These are phyloP conservation scores for Pseudogymnoascus sp. DNA, from an alignment of 2,329 filamentous ascomycete species.

Conservation along the genomic window DNA sequence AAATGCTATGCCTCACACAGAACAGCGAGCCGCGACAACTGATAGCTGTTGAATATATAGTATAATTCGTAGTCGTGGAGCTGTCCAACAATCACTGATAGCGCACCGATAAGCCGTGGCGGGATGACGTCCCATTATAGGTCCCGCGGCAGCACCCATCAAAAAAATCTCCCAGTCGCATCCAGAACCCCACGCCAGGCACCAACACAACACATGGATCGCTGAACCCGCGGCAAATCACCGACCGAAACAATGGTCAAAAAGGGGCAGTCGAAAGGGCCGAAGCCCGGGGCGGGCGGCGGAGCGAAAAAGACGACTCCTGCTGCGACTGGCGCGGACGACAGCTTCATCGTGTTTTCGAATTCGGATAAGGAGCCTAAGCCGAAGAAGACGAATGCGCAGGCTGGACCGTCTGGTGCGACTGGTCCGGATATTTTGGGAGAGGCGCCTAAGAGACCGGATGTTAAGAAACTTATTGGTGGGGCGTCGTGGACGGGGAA, in stretches of 20 bases:
- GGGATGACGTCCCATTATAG: not conserved
- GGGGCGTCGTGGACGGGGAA: slow-evolving; percentile 97
- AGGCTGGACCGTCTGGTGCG: slow-evolving; percentile 14
- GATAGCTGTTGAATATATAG: not conserved
- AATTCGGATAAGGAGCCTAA: slow-evolving; percentile 47
- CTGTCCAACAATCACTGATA: not conserved
- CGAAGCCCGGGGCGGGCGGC: slow-evolving; percentile 24
- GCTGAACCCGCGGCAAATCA: not conserved
- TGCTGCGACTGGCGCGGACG: slow-evolving; percentile 30
- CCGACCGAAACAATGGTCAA: slow-evolving; percentile 26
- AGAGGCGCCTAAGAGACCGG: slow-evolving; percentile 39
- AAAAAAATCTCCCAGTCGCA: slow-evolving; percentile 3
- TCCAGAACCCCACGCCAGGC: not conserved
- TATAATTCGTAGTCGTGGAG: not conserved
- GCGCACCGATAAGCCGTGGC: slow-evolving; percentile 1
- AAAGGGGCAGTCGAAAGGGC: slow-evolving; percentile 27
- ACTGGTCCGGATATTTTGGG: slow-evolving; percentile 23
- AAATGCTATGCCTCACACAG: not conserved
- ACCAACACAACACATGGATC: slow-evolving; percentile 5
- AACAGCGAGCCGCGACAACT: not conserved
- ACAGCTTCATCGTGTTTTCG: slow-evolving; percentile 49
- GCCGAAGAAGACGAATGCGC: slow-evolving; percentile 19
- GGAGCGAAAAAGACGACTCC: slow-evolving; percentile 22
- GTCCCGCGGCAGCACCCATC: not conserved
- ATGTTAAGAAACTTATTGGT: slow-evolving; percentile 75